phyloP scores from a whole-genome alignment of 345 rosid genomes.

The Litchi chinensis region DNA sequence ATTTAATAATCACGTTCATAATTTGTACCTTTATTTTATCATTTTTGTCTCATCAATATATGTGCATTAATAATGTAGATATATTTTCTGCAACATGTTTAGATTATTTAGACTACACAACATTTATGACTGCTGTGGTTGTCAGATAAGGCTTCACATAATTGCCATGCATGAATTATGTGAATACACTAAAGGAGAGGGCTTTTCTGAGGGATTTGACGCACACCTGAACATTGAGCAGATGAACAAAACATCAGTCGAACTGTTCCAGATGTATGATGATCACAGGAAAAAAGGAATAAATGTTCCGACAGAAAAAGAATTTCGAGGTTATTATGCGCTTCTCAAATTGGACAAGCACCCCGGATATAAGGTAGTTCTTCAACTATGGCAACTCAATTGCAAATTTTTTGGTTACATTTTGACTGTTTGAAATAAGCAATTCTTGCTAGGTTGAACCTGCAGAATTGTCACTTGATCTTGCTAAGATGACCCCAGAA shows the following conservation, averaged over 20 bases:
- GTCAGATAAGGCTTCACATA: slow-evolving; percentile 94
- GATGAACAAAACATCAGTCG: slow-evolving; percentile 98
- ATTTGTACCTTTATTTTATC: neutral
- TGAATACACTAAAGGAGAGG: slow-evolving; percentile 94
- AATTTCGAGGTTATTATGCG: slow-evolving; percentile 97
- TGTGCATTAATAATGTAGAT: slow-evolving; percentile 2
- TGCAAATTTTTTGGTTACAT: slow-evolving; percentile 21
- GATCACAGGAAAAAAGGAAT: slow-evolving; percentile 95
- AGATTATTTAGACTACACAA: slow-evolving; percentile 27
- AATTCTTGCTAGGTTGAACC: slow-evolving; percentile 83
- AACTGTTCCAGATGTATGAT: slow-evolving; percentile 95
- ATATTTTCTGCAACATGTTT: neutral
- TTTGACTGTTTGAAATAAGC: slow-evolving; percentile 23
- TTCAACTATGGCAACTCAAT: slow-evolving; percentile 19
- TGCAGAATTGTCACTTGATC: slow-evolving; percentile 93
- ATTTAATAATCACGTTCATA: neutral
- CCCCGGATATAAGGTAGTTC: slow-evolving; percentile 94
- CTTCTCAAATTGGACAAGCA: slow-evolving; percentile 99
- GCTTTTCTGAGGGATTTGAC: slow-evolving; percentile 96
- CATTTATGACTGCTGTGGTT: slow-evolving; percentile 30
- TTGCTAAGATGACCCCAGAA: slow-evolving; percentile 97
- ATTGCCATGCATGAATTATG: slow-evolving; percentile 96
- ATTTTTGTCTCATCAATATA: slow-evolving; percentile 9
- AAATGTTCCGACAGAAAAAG: slow-evolving; percentile 69
- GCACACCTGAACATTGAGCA: slow-evolving; percentile 98